phyloP scores from a whole-genome alignment of 1,139 yeast genomes.

The Trichomonascaceae sp. region DNA sequence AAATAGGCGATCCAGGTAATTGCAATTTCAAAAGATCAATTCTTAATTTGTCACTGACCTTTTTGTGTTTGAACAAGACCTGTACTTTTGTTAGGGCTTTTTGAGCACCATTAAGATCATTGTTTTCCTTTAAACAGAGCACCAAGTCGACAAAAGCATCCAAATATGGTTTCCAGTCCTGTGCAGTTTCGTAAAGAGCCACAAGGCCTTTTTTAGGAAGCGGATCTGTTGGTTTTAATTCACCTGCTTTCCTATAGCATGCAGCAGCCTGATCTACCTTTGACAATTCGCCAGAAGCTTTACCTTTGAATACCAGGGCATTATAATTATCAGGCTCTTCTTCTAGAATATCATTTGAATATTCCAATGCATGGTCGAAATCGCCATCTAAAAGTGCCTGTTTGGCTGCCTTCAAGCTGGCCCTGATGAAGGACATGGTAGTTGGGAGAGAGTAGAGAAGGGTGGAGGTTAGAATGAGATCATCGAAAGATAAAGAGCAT shows the following conservation, averaged over 20 bases:
- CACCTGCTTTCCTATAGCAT: conserved; percentile 52
- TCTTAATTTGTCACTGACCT: conserved; percentile 17
- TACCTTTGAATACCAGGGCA: conserved; percentile 50
- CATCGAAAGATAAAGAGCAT: no score
- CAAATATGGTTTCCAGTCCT: conserved; percentile 37
- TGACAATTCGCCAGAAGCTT: conserved; percentile 44
- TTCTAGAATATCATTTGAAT: conserved; percentile 23
- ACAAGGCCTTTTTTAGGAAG: conserved; percentile 81
- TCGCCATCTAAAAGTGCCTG: conserved; percentile 51
- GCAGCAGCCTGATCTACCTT: conserved; percentile 41
- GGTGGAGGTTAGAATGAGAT: no score
- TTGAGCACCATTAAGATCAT: conserved; percentile 24
- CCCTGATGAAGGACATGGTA: conserved; percentile 13
- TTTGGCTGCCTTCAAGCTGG: conserved; percentile 23
- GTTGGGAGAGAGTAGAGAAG: background rate
- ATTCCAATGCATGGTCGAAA: conserved; percentile 31
- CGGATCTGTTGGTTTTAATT: conserved; percentile 47
- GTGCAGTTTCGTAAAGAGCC: conserved; percentile 45
- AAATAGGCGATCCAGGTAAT: conserved; percentile 60
- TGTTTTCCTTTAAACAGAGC: conserved; percentile 23
- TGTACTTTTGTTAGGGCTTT: conserved; percentile 18
- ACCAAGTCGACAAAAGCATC: conserved; percentile 29
- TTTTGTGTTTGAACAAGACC: conserved; percentile 12
- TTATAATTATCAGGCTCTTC: conserved; percentile 53
- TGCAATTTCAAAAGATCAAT: conserved; percentile 48